Evolutionary conservation across 2,329 filamentous ascomycete species (phyloP).

Genomic region (Fusarium dimerum): DNA sequence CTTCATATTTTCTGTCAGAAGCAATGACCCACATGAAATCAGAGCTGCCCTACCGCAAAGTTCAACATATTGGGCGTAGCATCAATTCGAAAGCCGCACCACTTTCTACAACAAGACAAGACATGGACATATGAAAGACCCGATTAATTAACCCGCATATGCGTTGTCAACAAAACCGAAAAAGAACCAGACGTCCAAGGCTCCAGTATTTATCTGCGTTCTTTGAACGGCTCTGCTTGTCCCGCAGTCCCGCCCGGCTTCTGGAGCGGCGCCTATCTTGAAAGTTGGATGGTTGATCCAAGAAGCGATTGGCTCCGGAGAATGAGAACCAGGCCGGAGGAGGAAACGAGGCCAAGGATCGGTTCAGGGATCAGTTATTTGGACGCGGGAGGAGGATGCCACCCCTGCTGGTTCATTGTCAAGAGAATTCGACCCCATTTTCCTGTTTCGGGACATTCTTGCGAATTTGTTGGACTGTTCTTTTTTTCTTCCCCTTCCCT

Average conservation of each 20-base stretch:
- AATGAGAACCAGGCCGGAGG: neutral
- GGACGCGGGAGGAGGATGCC: neutral
- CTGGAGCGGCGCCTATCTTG: no score
- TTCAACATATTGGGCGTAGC: neutral
- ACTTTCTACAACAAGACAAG: neutral
- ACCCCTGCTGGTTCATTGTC: slow-evolving; percentile 14
- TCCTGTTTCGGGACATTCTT: slow-evolving; percentile 35
- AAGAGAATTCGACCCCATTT: slow-evolving; percentile 17
- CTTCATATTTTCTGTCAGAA: neutral
- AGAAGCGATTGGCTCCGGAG: neutral
- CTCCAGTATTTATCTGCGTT: neutral
- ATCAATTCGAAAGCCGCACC: neutral
- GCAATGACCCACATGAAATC: neutral
- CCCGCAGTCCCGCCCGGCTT: neutral
- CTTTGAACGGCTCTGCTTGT: neutral
- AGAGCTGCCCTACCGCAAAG: neutral
- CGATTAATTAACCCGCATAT: neutral
- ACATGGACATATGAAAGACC: neutral
- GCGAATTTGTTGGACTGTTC: slow-evolving; percentile 19
- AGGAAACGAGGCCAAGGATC: neutral
- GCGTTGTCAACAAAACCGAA: neutral
- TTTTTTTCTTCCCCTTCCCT: no score
- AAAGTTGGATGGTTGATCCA: neutral
- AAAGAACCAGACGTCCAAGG: neutral
- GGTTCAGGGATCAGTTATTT: neutral